Percentiles rank a stretch among this genome's conserved stretches.
These are phyloP conservation scores for Spironucleus salmonicida DNA, from an alignment of 208 protist genomes.

Conservation along the genomic window DNA sequence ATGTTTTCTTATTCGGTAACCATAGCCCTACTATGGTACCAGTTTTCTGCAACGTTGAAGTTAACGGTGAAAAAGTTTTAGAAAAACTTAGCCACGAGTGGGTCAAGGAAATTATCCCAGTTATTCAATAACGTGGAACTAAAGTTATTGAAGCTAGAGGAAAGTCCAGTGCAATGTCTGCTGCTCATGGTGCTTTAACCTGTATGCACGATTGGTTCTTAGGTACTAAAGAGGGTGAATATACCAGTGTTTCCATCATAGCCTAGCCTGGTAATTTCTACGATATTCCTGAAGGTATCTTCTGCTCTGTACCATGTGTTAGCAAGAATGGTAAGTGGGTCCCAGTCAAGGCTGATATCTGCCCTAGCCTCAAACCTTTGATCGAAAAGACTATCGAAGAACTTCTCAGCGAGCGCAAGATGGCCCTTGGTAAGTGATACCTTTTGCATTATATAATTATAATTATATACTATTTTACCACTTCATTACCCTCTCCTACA, in stretches of 20 bases:
- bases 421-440: too few relatives aligned
- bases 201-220: conserved; percentile 56
- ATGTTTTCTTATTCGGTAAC: conserved; percentile 42
- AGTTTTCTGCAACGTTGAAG: not conserved
- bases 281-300: conserved; percentile 28
- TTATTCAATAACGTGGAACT: conserved; percentile 53
- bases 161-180: conserved; percentile 70
- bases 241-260: not conserved
- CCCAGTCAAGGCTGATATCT: conserved; percentile 1
- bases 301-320: conserved; percentile 23
- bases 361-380: not conserved
- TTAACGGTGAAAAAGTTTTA: not conserved
- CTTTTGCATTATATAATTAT: too few relatives aligned
- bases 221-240: conserved; percentile 45
- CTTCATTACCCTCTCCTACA: too few relatives aligned
- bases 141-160: conserved; percentile 64
- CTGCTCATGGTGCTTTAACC: conserved; percentile 59
- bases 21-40: conserved; percentile 37
- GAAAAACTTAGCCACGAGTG: not conserved
- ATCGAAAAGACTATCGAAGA: conserved; percentile 6
- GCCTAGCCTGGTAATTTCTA: conserved; percentile 21
- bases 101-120: conserved; percentile 6
- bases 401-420: not conserved
- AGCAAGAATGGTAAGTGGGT: not conserved
- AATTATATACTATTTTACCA: too few relatives aligned